Evolutionary conservation across 1,284 basidiomycete species (phyloP).

Genomic region (Bjerkandera adusta): DNA sequence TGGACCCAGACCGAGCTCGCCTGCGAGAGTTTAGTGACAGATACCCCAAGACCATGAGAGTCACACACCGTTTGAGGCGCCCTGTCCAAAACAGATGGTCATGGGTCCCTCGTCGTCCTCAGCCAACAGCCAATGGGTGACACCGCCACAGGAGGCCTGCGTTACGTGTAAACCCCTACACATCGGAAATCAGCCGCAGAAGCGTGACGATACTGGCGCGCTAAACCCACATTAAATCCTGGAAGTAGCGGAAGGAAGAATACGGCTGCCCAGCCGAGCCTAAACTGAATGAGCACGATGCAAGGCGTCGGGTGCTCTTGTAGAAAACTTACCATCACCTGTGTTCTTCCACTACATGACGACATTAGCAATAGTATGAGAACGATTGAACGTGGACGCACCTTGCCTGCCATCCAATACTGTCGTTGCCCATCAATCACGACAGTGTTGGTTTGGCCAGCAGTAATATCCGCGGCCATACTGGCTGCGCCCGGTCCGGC

Average conservation of each 20-base stretch:
- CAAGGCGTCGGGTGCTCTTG: slow-evolving; percentile 18
- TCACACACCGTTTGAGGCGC: slow-evolving; percentile 63
- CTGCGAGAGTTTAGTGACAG: slow-evolving; percentile 26
- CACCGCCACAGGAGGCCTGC: slow-evolving; percentile 75
- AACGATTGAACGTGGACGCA: slow-evolving; percentile 27
- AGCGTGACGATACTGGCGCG: slow-evolving; percentile 3
- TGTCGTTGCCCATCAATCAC: slow-evolving; percentile 83
- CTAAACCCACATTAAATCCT: slow-evolving; percentile 67
- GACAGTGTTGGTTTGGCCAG: slow-evolving; percentile 81
- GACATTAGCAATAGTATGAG: not conserved
- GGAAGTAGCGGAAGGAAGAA: slow-evolving; percentile 78
- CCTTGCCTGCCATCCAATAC: slow-evolving; percentile 85
- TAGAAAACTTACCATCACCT: slow-evolving; percentile 69
- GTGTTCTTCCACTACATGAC: slow-evolving; percentile 81
- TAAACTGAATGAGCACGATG: slow-evolving; percentile 24
- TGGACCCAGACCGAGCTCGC: slow-evolving; percentile 80
- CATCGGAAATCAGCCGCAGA: slow-evolving; percentile 4
- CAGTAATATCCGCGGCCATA: slow-evolving; percentile 67
- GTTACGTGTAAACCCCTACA: slow-evolving; percentile 70
- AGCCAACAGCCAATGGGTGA: slow-evolving; percentile 84
- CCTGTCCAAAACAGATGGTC: slow-evolving; percentile 88
- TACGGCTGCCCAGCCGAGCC: slow-evolving; percentile 81
- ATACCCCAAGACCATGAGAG: not conserved
- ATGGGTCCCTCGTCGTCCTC: slow-evolving; percentile 74
- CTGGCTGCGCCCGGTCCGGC: slow-evolving; percentile 64